phyloP scores from a whole-genome alignment of 2,329 filamentous ascomycete species.

The Penicillium janthinellum region DNA sequence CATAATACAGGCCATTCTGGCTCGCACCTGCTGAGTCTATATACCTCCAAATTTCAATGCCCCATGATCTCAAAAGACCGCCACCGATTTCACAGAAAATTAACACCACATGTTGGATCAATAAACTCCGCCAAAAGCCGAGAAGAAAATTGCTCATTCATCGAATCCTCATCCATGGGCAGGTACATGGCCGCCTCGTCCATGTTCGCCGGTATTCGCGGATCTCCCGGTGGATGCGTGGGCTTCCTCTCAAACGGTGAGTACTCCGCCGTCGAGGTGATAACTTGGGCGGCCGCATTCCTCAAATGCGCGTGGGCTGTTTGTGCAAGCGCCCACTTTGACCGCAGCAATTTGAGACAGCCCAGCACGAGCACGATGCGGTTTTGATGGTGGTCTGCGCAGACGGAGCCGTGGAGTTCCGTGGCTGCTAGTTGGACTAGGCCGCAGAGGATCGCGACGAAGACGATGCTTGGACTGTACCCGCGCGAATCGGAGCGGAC shows the following conservation, averaged over 20 bases:
- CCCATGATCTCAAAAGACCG: neutral
- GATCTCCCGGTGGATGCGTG: neutral
- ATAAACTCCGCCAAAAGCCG: conserved; percentile 1
- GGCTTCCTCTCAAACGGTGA: neutral
- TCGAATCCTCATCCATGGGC: neutral
- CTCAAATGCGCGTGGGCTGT: neutral
- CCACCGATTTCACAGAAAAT: neutral
- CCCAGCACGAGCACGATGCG: neutral
- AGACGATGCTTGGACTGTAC: conserved; percentile 1
- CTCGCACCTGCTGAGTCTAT: no score
- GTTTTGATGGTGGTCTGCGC: conserved; percentile 2
- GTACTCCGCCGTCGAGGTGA: neutral
- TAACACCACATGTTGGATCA: neutral
- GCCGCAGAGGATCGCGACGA: neutral
- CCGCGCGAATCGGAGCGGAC: neutral
- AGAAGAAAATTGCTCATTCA: neutral
- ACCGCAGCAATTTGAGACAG: neutral
- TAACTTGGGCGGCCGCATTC: neutral
- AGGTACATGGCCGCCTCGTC: neutral
- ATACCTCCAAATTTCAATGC: neutral
- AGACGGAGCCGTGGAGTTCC: neutral
- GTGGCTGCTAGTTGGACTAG: neutral
- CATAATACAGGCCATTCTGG: no score
- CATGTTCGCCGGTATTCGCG: neutral
- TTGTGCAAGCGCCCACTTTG: neutral